Base-by-base conservation (phyloP, 768 basidiomycete genomes). In the Coprinopsis strossmayeri region DNA sequence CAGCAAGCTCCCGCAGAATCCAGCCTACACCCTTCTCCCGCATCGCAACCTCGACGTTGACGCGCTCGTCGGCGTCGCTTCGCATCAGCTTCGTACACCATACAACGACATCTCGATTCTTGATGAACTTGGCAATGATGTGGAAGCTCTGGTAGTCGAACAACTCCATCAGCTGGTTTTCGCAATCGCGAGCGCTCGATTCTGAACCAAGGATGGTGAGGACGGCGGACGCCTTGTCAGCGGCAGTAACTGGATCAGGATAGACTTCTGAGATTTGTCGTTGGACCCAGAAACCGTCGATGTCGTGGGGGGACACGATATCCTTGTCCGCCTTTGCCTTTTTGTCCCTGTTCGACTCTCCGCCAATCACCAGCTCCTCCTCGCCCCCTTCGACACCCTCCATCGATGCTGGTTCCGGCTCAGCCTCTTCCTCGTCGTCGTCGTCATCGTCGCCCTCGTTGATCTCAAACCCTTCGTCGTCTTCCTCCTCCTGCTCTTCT, bases 211-310 rank as follows among this genome's bases (percentile, higher is more conserved):
- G 55, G 39, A 56, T 56, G 27, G 45, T 78, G 46, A 98, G 81
- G 1, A 94, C 92, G 9, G 83, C 69, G 1, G 85, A 70, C 0
- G 96, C 89, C 59, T 98, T 94, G 66, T 91, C 88, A 49, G 92
- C 86, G 2, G 93, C 89, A 13, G 91, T 96, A 58, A 92, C 86
- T 1, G 96, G 90, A 61, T 99, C 96, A 3, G 94, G 78, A 60
- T 96, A 97, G 12, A 92, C 76, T 60, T 91, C 84, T 0, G 89
- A 81, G 44, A 98, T 84, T 51, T 95, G 87, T 1, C 94, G 85
- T 61, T 99, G 96, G 0, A 99, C 91, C 94, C 94, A 99, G 81
- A 98, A 98, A 23, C 81, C 95, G 63, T 99, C 95, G 59, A 99
- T 84, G 44, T 84, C 77, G 53, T 96, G 91, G 0, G 93, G 92